Base-by-base conservation (phyloP, 2,329 filamentous ascomycete genomes). In the Ilyonectria destructans region DNA sequence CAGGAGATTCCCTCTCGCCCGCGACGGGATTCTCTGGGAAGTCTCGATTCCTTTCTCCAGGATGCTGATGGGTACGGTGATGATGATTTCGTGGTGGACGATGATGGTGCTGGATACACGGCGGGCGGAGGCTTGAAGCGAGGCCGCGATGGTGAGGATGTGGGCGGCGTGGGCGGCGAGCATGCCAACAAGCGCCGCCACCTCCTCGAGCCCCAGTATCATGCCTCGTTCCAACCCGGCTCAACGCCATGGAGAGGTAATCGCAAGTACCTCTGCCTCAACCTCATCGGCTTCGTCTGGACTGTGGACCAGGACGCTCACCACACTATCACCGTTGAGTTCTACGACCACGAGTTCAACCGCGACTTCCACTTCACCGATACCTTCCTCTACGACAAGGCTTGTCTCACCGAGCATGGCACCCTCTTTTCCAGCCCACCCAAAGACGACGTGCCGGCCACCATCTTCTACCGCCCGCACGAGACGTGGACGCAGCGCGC, bases 301-400 rank as follows among this genome's bases (percentile, higher is more conserved):
- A 98, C 96, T 0, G 94, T 99, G 19, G 93, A 97, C 74, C 96
- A 99, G 81, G 95, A 98, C 77, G 93, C 92, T 0, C 92, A 96
- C 75, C 90, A 98, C 79, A 99, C 96, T 2, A 92, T 99, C 12
- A 98, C 95, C 0, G 95, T 98, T 2, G 96, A 98, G 77, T 99
- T 99, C 80, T 98, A 98, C 79, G 97, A 99, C 80, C 92, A 95
- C 66, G 95, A 97, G 74, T 91, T 93, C 67, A 93, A 97, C 79
- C 89, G 96, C 55, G 95, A 98, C 80, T 98, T 98, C 76, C 96
- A 98, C 83, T 98, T 99, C 80, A 98, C 95, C 13, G 96, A 99
- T 79, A 96, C 95, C 1, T 98, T 95, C 78, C 87, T 95, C 4
- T 98, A 98, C 81, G 96, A 99, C 82, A 98, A 97, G 81, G 96